Evolutionary conservation across 2,329 filamentous ascomycete genomes (phyloP), one percentile per base, ranked within the genome.

Genomic region (Dothistroma pini): DNA sequence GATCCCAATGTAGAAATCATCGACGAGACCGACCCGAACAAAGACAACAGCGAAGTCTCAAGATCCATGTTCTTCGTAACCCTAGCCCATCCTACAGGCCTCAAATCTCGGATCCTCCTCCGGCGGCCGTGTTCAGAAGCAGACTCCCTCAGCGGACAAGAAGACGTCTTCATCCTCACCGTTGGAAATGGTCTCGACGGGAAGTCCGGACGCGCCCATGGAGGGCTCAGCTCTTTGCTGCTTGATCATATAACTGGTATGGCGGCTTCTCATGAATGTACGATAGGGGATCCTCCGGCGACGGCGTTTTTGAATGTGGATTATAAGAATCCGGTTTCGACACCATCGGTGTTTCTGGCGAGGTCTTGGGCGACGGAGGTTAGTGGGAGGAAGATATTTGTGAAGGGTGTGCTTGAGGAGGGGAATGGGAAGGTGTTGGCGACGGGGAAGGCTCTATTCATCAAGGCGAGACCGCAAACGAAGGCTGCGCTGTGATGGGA

Each of bases 271-370:
- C 21, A 51, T 14, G 51, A 60, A 12, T 49, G 32, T 11, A 54
- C 52, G 11, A 9, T 22, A 8, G 11, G 5, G 6, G 54, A 54
- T 7, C 66, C 67, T 14, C 65, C 64, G 5, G 66, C 68, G 4
- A 69, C 69, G 16, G 69, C 67, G 34, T 63, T 57, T 6, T 56
- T 70, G 61, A 66, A 61, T 11, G 63, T 68, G 6, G 66, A 69
- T 25, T 71, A 69, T 35, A 63, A 66, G 52, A 60, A 58, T 19
- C 67, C 67, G 2, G 58, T 69, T 19, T 41, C 12, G 7, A 69
- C 66, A 29, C 68, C 68, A 6, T 56, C 60, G 16, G 59, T 71
- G 4, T 19, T 68, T 11, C 25, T 68, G 12, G 64, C 60, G 9
- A 55, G 69, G 25, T 54, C 63, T 3, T 69, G 69, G 68, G 55